phyloP scores from a whole-genome alignment of 2,329 filamentous ascomycete genomes.

The Ilyonectria sp. region DNA sequence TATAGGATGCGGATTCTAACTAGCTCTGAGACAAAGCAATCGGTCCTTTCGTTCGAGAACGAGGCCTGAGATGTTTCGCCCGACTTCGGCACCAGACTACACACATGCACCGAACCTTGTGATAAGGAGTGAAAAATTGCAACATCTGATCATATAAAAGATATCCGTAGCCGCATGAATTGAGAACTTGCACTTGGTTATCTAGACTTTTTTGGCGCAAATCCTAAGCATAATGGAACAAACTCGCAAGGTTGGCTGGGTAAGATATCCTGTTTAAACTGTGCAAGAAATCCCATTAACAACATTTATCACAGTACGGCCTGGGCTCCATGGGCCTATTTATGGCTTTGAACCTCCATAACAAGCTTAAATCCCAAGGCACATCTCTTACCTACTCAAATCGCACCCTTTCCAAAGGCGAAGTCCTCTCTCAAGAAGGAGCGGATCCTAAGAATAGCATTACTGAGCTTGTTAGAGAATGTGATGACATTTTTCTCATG shows the following conservation, averaged over 20 bases:
- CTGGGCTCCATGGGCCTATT: conserved; percentile 3
- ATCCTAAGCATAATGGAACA: neutral
- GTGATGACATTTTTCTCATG: conserved; percentile 2
- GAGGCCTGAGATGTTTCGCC: neutral
- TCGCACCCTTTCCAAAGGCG: conserved; percentile 6
- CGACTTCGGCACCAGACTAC: neutral
- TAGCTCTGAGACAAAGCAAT: neutral
- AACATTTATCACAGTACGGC: neutral
- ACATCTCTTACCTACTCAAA: neutral
- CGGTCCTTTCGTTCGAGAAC: neutral
- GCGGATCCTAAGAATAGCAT: neutral
- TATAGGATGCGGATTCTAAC: neutral
- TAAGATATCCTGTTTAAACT: neutral
- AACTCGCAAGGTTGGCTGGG: conserved; percentile 3
- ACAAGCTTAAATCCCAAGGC: conserved; percentile 3
- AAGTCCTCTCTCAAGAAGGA: neutral
- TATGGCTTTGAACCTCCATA: conserved; percentile 1
- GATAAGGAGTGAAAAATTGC: neutral
- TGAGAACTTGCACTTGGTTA: neutral
- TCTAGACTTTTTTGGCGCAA: neutral
- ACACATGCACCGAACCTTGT: too few relatives aligned
- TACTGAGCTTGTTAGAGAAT: conserved; percentile 1
- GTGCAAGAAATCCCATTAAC: too few relatives aligned
- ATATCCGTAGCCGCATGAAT: too few relatives aligned
- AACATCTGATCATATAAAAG: neutral